These are phyloP conservation scores for Lavandula angustifolia DNA, from an alignment of 257 asterid species.

Conservation along the genomic window DNA sequence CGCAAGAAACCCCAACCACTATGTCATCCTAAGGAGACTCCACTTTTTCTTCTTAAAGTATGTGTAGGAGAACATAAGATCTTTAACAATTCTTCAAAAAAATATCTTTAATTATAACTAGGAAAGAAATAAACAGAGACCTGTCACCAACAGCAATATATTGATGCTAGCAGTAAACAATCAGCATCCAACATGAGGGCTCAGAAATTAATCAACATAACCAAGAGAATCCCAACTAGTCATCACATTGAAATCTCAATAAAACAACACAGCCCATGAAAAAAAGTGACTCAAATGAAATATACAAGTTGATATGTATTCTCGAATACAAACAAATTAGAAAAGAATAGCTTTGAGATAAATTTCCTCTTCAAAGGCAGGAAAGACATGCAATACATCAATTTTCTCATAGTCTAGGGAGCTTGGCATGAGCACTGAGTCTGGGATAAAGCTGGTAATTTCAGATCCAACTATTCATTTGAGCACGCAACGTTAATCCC, in stretches of 20 bases:
- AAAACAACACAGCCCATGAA: not conserved
- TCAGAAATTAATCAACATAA: too few relatives aligned
- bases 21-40: too few relatives aligned
- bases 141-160: too few relatives aligned
- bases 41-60: too few relatives aligned
- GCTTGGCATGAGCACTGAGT: not conserved
- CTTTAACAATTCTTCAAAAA: too few relatives aligned
- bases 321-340: constrained; percentile 16
- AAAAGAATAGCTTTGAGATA: not conserved
- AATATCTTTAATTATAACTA: too few relatives aligned
- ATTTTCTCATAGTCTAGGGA: not conserved
- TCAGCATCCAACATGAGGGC: too few relatives aligned
- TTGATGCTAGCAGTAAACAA: too few relatives aligned
- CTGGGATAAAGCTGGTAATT: not conserved
- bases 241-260: not conserved
- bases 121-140: too few relatives aligned
- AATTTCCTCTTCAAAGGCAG: constrained; percentile 2
- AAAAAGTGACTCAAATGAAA: constrained; percentile 8
- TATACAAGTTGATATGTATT: constrained; percentile 14
- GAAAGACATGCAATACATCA: not conserved
- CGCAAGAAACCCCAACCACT: too few relatives aligned
- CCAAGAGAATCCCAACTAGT: too few relatives aligned
- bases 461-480: not conserved
- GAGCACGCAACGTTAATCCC: not conserved
- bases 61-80: too few relatives aligned